These are phyloP conservation scores for Sporothrix sp. DNA, from an alignment of 2,329 filamentous ascomycete genomes.

Conservation along the genomic window DNA sequence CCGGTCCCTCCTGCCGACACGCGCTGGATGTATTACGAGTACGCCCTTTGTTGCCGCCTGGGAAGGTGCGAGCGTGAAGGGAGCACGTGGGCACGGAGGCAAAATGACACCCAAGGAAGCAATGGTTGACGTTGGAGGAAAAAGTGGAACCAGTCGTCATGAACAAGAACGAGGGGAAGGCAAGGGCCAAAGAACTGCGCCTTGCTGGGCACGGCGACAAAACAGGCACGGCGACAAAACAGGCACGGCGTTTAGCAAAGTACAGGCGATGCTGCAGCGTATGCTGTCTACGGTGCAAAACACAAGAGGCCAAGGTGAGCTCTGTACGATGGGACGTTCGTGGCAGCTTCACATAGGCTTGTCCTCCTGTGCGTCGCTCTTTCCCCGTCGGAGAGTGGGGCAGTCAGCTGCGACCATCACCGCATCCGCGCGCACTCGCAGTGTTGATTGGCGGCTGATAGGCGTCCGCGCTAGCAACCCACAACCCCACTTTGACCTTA, in stretches of 20 bases:
- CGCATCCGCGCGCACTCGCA: not conserved
- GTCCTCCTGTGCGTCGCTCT: not conserved
- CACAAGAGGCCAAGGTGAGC: not conserved
- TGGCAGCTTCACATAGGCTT: not conserved
- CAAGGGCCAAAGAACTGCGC: not conserved
- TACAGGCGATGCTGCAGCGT: too few relatives aligned
- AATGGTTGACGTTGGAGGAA: slow-evolving; percentile 1
- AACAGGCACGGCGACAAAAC: too few relatives aligned
- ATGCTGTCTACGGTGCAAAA: too few relatives aligned
- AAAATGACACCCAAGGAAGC: not conserved
- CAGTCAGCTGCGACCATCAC: not conserved
- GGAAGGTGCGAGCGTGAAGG: not conserved
- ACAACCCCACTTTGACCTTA: too few relatives aligned
- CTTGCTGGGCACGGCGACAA: not conserved
- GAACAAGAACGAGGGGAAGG: not conserved
- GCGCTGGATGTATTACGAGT: not conserved
- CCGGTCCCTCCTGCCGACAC: not conserved
- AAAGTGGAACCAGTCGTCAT: slow-evolving; percentile 6
- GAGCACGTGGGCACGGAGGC: slow-evolving; percentile 2
- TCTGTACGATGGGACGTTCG: too few relatives aligned
- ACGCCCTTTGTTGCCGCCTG: not conserved
- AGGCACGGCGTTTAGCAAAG: too few relatives aligned
- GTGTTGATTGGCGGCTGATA: too few relatives aligned
- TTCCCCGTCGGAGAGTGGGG: slow-evolving; percentile 1
- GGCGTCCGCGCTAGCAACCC: too few relatives aligned